Conservation (phyloP, 495 filamentous ascomycete genomes). For the Rostrohypoxylon terebratum region DNA sequence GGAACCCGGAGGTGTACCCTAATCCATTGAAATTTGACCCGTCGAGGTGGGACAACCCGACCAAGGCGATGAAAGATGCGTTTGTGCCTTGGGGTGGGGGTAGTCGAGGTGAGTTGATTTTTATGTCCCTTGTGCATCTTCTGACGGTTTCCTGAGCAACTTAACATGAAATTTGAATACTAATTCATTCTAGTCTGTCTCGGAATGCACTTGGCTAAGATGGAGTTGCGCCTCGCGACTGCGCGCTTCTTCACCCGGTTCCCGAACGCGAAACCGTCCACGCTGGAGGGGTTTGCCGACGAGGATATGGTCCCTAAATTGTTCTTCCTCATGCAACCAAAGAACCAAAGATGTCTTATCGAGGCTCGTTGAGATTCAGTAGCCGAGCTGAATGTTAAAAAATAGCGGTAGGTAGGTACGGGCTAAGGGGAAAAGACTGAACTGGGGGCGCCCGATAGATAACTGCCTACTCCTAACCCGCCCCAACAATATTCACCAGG, state of each 20-base stretch:
- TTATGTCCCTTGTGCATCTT: too few species aligned
- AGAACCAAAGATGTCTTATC: conserved; percentile 60
- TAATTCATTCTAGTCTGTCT: conserved; percentile 55
- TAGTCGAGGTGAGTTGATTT: conserved; percentile 41
- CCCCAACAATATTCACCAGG: too few species aligned
- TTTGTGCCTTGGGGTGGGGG: conserved; percentile 67
- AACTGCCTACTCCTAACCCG: too few species aligned
- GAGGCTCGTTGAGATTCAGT: conserved; percentile 36
- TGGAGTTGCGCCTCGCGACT: conserved; percentile 48
- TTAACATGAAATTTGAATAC: conserved; percentile 36
- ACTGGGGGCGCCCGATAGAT: too few species aligned
- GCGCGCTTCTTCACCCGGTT: conserved; percentile 51
- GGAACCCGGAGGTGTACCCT: conserved; percentile 49
- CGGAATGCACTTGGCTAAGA: conserved; percentile 50
- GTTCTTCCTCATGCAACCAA: conserved; percentile 59
- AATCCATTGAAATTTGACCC: conserved; percentile 51
- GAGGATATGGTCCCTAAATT: conserved; percentile 58
- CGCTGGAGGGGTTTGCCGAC: conserved; percentile 56
- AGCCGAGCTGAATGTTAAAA: neutral
- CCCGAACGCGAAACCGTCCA: conserved; percentile 46
- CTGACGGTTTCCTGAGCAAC: neutral
- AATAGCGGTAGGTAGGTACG: neutral
- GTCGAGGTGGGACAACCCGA: conserved; percentile 51
- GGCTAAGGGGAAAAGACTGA: too few species aligned
- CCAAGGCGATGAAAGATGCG: conserved; percentile 64